phyloP scores from a whole-genome alignment of 2,329 filamentous ascomycete genomes.

The Claviceps maximensis region DNA sequence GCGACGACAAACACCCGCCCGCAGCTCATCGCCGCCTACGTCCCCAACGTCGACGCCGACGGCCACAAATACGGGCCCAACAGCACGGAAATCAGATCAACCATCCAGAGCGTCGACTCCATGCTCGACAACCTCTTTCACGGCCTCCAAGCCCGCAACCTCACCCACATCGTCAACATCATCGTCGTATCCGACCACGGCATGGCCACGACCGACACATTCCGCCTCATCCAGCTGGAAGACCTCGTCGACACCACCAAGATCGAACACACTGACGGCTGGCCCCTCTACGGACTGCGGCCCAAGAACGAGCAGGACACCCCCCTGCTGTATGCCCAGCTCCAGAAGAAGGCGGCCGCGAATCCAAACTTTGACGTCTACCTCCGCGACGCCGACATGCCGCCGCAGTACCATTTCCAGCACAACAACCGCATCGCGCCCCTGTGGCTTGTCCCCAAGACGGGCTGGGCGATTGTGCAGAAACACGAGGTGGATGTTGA shows the following conservation, averaged over 20 bases:
- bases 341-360: conserved; percentile 39
- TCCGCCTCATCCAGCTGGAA: conserved; percentile 76
- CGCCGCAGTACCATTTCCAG: conserved; percentile 80
- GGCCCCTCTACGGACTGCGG: conserved; percentile 82
- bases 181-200: conserved; percentile 96
- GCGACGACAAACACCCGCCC: conserved; percentile 50
- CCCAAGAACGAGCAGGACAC: conserved; percentile 59
- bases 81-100: conserved; percentile 74
- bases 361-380: conserved; percentile 75
- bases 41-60: conserved; percentile 79
- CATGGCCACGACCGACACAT: conserved; percentile 83
- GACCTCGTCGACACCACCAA: conserved; percentile 67
- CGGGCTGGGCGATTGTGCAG: conserved; percentile 84
- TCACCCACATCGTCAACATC: conserved; percentile 83
- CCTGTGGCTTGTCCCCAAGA: conserved; percentile 83
- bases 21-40: conserved; percentile 87
- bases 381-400: conserved; percentile 77
- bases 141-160: conserved; percentile 66
- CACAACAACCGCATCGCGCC: conserved; percentile 84
- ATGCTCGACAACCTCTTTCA: conserved; percentile 69
- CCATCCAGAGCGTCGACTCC: conserved; percentile 64
- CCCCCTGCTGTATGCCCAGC: conserved; percentile 49
- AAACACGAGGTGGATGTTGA: conserved; percentile 63
- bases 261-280: conserved; percentile 80
- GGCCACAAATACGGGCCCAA: conserved; percentile 88